Conservation (phyloP, 2,329 filamentous ascomycete species). For the Neofusicoccum sp. region DNA sequence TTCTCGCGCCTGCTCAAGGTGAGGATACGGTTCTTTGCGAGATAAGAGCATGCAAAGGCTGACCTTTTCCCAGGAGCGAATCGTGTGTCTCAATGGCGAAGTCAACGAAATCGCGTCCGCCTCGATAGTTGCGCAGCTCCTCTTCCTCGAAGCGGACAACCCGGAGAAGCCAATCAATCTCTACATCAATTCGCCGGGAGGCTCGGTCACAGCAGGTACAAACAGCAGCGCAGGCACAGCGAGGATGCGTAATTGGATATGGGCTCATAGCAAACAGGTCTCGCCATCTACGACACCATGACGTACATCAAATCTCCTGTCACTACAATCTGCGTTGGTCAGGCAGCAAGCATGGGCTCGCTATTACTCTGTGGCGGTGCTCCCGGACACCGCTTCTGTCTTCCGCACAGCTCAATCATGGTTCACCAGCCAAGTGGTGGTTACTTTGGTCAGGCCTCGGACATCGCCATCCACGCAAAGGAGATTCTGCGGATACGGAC, state of each 20-base stretch:
- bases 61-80: slow-evolving; percentile 69
- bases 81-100: slow-evolving; percentile 88
- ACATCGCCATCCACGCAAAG: slow-evolving; percentile 96
- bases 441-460: slow-evolving; percentile 67
- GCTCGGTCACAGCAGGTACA: slow-evolving; percentile 79
- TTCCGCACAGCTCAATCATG: slow-evolving; percentile 96
- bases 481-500: slow-evolving; percentile 87
- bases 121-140: slow-evolving; percentile 91
- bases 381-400: slow-evolving; percentile 79
- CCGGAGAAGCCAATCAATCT: slow-evolving; percentile 94
- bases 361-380: slow-evolving; percentile 85
- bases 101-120: slow-evolving; percentile 90
- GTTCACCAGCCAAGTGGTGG: slow-evolving; percentile 91
- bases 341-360: slow-evolving; percentile 93
- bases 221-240: not conserved
- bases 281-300: slow-evolving; percentile 99
- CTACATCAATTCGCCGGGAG: slow-evolving; percentile 97
- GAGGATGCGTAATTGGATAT: slow-evolving; percentile 18
- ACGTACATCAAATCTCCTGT: slow-evolving; percentile 92
- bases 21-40: not conserved
- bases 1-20: slow-evolving; percentile 51
- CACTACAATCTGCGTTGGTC: slow-evolving; percentile 91
- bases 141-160: slow-evolving; percentile 97
- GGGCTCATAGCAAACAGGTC: slow-evolving; percentile 39
- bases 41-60: not conserved